phyloP scores from a whole-genome alignment of 192 early-diverging fungal species.

The Rhizophagus prolifer region DNA sequence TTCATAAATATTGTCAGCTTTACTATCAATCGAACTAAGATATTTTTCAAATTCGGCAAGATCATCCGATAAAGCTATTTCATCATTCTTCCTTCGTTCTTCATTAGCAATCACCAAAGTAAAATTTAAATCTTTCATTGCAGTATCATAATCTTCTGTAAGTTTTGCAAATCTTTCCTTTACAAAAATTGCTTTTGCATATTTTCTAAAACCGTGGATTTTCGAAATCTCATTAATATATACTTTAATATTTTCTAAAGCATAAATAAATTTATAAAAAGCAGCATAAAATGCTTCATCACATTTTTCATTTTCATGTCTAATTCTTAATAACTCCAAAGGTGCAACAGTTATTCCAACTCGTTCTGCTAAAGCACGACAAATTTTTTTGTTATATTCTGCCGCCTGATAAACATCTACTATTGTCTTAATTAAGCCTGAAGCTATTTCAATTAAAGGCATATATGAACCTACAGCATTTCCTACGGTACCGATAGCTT shows the following conservation, averaged over 20 bases:
- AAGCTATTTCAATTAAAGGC: too few species aligned
- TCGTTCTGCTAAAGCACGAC: too few species aligned
- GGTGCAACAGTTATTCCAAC: too few species aligned
- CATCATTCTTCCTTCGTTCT: background rate
- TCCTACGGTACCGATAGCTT: too few species aligned
- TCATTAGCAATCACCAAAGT: background rate
- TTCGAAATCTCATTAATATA: constrained; percentile 13
- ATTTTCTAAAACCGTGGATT: constrained; percentile 9
- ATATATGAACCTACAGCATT: too few species aligned
- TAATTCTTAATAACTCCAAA: background rate
- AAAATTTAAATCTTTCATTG: background rate
- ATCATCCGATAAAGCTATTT: background rate
- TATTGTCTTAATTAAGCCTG: too few species aligned
- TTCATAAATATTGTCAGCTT: too few species aligned
- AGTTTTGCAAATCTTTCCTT: background rate
- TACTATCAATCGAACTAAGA: background rate
- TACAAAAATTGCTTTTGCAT: background rate
- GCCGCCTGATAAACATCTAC: too few species aligned
- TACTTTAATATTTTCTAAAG: constrained; percentile 19
- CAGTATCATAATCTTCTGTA: background rate
- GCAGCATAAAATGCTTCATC: background rate
- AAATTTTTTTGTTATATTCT: too few species aligned
- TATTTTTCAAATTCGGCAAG: background rate
- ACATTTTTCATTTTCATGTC: background rate
- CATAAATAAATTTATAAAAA: background rate